phyloP scores from a whole-genome alignment of 345 rosid species.

The Sisymbrium altissimum region DNA sequence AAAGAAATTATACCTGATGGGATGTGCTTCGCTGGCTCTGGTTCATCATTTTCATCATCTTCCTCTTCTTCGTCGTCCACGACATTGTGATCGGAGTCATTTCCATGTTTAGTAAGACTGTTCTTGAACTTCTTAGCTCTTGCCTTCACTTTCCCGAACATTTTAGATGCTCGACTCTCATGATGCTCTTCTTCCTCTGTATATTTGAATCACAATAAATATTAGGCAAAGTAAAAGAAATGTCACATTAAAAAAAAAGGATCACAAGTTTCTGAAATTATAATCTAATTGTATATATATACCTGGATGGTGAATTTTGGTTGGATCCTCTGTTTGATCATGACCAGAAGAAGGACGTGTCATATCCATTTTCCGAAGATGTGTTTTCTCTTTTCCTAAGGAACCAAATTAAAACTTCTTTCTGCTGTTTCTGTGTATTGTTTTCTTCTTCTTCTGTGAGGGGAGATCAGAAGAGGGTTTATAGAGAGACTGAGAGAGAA shows the following conservation, averaged over 20 bases:
- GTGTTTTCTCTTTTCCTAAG: not conserved
- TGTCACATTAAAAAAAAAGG: not conserved
- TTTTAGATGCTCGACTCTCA: slow-evolving; percentile 48
- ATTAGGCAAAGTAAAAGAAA: not conserved
- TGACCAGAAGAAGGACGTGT: slow-evolving; percentile 38
- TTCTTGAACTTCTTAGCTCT: slow-evolving; percentile 72
- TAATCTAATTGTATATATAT: not conserved
- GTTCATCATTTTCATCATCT: slow-evolving; percentile 34
- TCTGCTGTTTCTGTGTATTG: not conserved
- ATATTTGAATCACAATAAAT: not conserved
- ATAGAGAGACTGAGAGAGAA: slow-evolving; percentile 3
- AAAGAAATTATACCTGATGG: not conserved
- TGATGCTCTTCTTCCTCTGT: slow-evolving; percentile 47
- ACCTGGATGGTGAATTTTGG: slow-evolving; percentile 34
- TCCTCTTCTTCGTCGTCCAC: slow-evolving; percentile 42
- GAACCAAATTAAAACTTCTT: not conserved
- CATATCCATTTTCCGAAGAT: slow-evolving; percentile 15
- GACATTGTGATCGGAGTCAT: slow-evolving; percentile 39
- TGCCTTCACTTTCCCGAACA: slow-evolving; percentile 62
- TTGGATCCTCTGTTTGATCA: slow-evolving; percentile 39
- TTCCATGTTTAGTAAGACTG: slow-evolving; percentile 43
- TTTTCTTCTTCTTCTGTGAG: slow-evolving; percentile 4
- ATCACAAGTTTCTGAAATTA: not conserved
- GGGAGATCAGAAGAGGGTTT: not conserved
- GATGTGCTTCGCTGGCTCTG: not conserved